Conservation (phyloP, 306 rosid species). For the Pyrus bretschneideri region DNA sequence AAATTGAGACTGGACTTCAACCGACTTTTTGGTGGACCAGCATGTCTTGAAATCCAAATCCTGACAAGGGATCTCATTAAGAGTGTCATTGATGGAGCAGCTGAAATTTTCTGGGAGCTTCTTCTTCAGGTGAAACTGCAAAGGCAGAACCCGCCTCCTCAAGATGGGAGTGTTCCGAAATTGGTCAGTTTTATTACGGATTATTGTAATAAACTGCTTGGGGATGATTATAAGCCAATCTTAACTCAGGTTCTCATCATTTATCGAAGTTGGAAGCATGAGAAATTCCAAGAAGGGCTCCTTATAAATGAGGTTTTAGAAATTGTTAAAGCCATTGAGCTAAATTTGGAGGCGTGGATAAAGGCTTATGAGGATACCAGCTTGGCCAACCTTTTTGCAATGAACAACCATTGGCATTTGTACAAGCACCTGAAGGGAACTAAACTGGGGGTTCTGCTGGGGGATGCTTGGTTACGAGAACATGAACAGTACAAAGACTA, state of each 20-base stretch:
- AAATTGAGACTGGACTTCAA: constrained; percentile 87
- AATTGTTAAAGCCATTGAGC: constrained; percentile 70
- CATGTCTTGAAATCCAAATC: constrained; percentile 84
- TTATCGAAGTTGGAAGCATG: constrained; percentile 89
- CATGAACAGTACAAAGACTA: constrained; percentile 83
- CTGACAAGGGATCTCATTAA: constrained; percentile 95
- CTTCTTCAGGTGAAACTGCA: constrained; percentile 78
- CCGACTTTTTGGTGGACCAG: constrained; percentile 86
- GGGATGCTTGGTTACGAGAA: constrained; percentile 57
- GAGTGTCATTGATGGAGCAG: constrained; percentile 83
- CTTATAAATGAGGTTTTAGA: constrained; percentile 56
- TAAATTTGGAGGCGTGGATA: constrained; percentile 72
- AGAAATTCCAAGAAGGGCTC: constrained; percentile 79
- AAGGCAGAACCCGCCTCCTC: constrained; percentile 78
- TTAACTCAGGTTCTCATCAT: constrained; percentile 84
- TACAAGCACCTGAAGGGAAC: constrained; percentile 83
- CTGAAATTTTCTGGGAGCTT: constrained; percentile 96
- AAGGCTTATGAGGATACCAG: constrained; percentile 63
- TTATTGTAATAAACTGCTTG: constrained; percentile 82
- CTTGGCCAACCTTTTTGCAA: constrained; percentile 66
- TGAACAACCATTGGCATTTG: constrained; percentile 90
- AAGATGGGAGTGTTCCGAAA: constrained; percentile 71
- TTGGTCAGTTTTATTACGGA: constrained; percentile 77
- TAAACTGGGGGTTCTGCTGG: constrained; percentile 67
- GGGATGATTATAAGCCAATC: constrained; percentile 83